Base-by-base conservation (phyloP, 2,329 filamentous ascomycete genomes). In the Penicillium crustosum region DNA sequence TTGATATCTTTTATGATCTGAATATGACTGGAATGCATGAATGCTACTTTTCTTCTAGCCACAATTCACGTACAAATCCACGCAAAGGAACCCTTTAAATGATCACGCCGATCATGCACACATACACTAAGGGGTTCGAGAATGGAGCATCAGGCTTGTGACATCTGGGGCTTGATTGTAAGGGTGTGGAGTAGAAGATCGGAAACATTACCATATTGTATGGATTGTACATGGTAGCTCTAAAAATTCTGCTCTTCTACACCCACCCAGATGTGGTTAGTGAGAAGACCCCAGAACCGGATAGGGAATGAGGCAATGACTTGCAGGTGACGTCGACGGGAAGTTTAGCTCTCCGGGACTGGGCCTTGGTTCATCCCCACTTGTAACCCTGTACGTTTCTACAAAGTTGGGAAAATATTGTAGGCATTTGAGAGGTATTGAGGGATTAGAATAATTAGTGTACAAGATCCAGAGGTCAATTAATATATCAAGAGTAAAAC, bases 291-390 rank as follows among this genome's bases (percentile, higher is more conserved):
- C 41, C 12, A 41, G 45, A 29, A 51, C 47, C 38, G 53, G 51
- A 33, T 47, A 29, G 44, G 44, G 23, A 36, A 54, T 54, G 49
- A 59, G 35, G 33, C 53, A 38, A 68, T 68, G 67, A 69, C 59
- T 54, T 53, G 58, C 49, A 58, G 60, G 64, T 69, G 67, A 69
- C 67, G 67, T 69, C 66, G 66, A 61, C 55, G 43, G 43, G 56
- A 44, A 56, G 23, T 39, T 25, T 48, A 36, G 45, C 31, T 48
- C 21, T 48, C 45, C 31, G 27, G 43, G 43, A 29, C 58, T 53
- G 36, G 55, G 49, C 45, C 42, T 44, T 29, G 17, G 23, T 12
- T 44, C 17, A 15, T 31, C 38, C 19, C 43, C 45, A 54, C 35
- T 42, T 38, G 47, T 23, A 55, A 55, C 42, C 25, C 21, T 54